These are phyloP conservation scores for Calonectria leucothoes DNA, from an alignment of 2,329 filamentous ascomycete species.

Conservation along the genomic window DNA sequence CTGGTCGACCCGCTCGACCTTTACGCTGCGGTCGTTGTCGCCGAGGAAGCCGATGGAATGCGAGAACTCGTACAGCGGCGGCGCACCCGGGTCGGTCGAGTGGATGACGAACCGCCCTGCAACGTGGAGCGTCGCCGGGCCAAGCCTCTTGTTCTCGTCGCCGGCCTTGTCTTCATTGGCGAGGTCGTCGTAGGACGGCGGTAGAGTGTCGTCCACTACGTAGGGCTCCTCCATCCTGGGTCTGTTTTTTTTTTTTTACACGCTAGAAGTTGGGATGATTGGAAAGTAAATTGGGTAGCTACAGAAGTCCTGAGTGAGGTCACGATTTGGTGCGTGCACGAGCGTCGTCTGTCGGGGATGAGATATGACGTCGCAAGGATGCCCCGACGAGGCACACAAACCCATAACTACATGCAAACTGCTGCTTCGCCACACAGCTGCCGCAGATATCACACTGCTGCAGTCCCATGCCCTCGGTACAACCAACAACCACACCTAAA, in stretches of 20 bases:
- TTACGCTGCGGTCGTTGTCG: constrained; percentile 46
- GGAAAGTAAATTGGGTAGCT: neutral
- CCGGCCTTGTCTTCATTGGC: constrained; percentile 6
- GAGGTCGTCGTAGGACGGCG: constrained; percentile 41
- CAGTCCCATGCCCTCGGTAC: neutral
- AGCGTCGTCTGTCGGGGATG: neutral
- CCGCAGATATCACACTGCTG: neutral
- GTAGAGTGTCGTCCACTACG: constrained; percentile 26
- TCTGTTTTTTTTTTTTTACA: neutral
- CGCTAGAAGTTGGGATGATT: neutral
- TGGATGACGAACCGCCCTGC: constrained; percentile 51
- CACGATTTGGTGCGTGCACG: neutral
- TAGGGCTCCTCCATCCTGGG: constrained; percentile 27
- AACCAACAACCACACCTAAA: neutral
- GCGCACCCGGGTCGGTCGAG: constrained; percentile 41
- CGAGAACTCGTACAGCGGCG: constrained; percentile 51
- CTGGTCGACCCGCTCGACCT: constrained; percentile 47
- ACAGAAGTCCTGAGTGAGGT: neutral
- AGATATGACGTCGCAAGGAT: neutral
- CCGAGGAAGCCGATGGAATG: constrained; percentile 47
- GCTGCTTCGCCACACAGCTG: neutral
- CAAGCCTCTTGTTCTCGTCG: constrained; percentile 30
- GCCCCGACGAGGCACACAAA: neutral
- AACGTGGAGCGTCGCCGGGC: constrained; percentile 47
- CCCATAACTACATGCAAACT: too few relatives aligned